A percentile compares a stretch with the other conserved stretches of the same genome.
phyloP scores from a whole-genome alignment of 495 filamentous ascomycete species.

The Tuber aestivum region DNA sequence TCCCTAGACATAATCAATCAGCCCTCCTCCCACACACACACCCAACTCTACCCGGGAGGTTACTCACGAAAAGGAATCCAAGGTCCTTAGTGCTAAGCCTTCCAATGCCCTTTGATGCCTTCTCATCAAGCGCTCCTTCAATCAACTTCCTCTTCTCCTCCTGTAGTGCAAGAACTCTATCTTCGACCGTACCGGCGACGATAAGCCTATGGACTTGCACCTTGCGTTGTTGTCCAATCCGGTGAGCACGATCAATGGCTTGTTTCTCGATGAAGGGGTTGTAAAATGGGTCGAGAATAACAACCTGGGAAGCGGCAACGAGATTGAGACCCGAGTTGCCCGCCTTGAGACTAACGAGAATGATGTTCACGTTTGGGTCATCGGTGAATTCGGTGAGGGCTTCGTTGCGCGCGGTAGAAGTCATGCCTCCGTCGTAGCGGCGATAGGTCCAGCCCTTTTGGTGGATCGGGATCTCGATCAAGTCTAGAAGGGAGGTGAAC shows the following conservation, averaged over 20 bases:
- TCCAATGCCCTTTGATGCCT: slow-evolving; percentile 57
- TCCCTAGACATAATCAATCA: neutral
- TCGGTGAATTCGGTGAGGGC: slow-evolving; percentile 69
- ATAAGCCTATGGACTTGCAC: slow-evolving; percentile 79
- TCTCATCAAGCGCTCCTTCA: slow-evolving; percentile 75
- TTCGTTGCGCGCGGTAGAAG: slow-evolving; percentile 58
- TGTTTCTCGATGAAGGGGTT: slow-evolving; percentile 94
- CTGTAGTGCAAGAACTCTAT: slow-evolving; percentile 81
- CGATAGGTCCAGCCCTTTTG: slow-evolving; percentile 58
- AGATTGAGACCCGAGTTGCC: slow-evolving; percentile 91
- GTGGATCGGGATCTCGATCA: slow-evolving; percentile 80
- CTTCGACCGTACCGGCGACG: slow-evolving; percentile 74
- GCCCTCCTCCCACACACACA: neutral
- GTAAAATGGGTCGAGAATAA: slow-evolving; percentile 94
- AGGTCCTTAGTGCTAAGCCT: slow-evolving; percentile 61
- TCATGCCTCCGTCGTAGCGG: slow-evolving; percentile 88
- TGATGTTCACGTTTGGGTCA: slow-evolving; percentile 59
- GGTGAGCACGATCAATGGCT: slow-evolving; percentile 87
- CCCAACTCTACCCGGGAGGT: neutral
- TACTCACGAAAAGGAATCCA: slow-evolving; percentile 64
- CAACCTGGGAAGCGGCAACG: slow-evolving; percentile 76
- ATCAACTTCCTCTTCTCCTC: slow-evolving; percentile 75
- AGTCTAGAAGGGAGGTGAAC: slow-evolving; percentile 83
- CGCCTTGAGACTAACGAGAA: slow-evolving; percentile 84
- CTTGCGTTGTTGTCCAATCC: slow-evolving; percentile 70